Evolutionary conservation across 352 stramenopile genomes (phyloP), one percentile per base, ranked within the genome.

Genomic region (Phytophthora chlamydospora): DNA sequence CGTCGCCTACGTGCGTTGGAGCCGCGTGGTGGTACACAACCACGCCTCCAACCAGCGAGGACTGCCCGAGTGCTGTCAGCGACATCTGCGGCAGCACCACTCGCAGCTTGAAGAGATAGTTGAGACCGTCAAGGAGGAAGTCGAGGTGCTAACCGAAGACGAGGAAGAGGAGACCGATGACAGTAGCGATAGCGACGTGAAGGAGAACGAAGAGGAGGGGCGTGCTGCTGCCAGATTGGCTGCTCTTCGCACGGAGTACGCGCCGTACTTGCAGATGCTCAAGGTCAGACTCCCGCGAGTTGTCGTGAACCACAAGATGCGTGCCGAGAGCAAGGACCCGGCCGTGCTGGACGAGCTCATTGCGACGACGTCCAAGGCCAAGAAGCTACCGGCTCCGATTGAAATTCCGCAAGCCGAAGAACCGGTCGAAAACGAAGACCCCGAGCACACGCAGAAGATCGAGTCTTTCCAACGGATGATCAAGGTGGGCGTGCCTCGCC

Each of bases 251-350:
- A 48, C 6, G n/a, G 62, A 76, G 32, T 76, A 76, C 24, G 51
- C 57, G 3, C 42, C 81, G 6, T 95, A 90, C 64, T 75, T 95
- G 47, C 83, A 90, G 40, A 91, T 95, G 79, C 66, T 93, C 21
- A 91, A 90, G 58, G 85, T 95, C 14, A 78, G 83, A 13, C 69
- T 88, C 5, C 76, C 85, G 8, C 52, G 76, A 31, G 71, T 87
- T 7, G 73, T 91, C 6, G 84, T 93, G 6, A 67, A 91, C 52
- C 81, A 92, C 52, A 87, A 87, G 27, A 89, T 95, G 79, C 73
- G 75, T 6, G 60, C 66, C 3, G 80, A 88, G 39, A 76, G 74
- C 11, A 78, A 85, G 10, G 80, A 94, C 29, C 78, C 78, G 0
- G 36, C 61, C 3, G 67, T 91, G 6, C 58, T 93, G 21, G 82